Evolutionary conservation across 1,284 basidiomycete species (phyloP).

Genomic region (Pisolithus thermaeus): DNA sequence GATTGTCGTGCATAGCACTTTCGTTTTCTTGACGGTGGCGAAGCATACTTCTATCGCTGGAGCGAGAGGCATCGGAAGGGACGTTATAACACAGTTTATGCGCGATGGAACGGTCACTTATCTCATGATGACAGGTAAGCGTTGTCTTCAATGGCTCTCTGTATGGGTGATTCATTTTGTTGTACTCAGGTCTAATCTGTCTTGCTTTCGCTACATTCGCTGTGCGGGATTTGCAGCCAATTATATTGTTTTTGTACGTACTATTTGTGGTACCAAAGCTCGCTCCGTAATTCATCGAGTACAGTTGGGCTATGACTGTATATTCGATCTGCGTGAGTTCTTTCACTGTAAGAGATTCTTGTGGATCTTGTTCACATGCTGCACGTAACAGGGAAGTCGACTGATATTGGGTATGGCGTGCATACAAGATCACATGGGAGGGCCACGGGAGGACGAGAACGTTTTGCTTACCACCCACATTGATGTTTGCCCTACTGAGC

Average conservation of each 20-base stretch:
- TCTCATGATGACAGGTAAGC: neutral
- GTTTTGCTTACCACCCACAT: constrained; percentile 4
- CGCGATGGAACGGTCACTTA: neutral
- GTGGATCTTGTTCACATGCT: neutral
- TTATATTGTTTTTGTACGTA: neutral
- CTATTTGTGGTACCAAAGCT: neutral
- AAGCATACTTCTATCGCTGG: neutral
- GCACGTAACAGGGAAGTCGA: constrained; percentile 9
- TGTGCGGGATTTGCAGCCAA: neutral
- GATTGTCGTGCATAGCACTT: neutral
- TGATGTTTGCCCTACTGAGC: neutral
- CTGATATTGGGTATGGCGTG: constrained; percentile 7
- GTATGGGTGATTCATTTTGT: neutral
- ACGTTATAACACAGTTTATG: neutral
- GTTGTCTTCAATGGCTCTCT: no score
- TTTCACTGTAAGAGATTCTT: neutral
- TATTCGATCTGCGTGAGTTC: neutral
- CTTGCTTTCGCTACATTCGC: neutral
- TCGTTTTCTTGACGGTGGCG: neutral
- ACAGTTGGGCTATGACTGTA: neutral
- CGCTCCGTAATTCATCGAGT: neutral
- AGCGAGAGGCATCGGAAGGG: neutral
- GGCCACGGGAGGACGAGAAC: neutral
- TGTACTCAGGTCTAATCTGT: neutral
- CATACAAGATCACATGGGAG: neutral